A percentile compares a stretch with the other conserved stretches of the same genome.
These are phyloP conservation scores for Fomitopsis serialis DNA, from an alignment of 768 basidiomycete genomes.

Conservation along the genomic window DNA sequence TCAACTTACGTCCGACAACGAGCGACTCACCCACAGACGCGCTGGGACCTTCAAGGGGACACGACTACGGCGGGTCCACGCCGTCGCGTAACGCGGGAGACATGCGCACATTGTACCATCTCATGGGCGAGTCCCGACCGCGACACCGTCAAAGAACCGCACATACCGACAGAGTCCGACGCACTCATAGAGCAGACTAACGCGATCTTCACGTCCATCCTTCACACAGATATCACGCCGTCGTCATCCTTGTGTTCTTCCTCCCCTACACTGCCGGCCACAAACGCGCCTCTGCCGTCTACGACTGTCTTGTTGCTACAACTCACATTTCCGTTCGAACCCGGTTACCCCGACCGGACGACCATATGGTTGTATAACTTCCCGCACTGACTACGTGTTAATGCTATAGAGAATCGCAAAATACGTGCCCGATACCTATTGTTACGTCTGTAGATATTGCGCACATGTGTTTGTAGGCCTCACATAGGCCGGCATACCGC, in stretches of 20 bases:
- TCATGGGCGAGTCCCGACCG: conserved; percentile 43
- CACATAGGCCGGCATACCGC: too few species aligned
- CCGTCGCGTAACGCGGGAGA: conserved; percentile 55
- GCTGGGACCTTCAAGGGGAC: conserved; percentile 7
- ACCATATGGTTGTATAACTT: too few species aligned
- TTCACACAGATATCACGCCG: conserved; percentile 76
- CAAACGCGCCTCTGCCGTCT: conserved; percentile 26
- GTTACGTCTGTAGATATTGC: too few species aligned
- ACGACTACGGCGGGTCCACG: conserved; percentile 52
- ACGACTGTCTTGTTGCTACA: conserved; percentile 61
- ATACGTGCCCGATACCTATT: too few species aligned
- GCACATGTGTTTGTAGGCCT: too few species aligned
- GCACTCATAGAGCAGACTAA: conserved; percentile 73
- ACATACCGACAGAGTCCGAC: conserved; percentile 38
- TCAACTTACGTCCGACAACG: conserved; percentile 49
- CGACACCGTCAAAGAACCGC: conserved; percentile 34
- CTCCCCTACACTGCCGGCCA: conserved; percentile 41
- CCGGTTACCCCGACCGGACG: conserved; percentile 49
- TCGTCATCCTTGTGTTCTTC: conserved; percentile 55
- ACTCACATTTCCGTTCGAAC: conserved; percentile 48
- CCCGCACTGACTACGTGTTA: too few species aligned
- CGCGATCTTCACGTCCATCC: conserved; percentile 69
- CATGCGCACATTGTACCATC: conserved; percentile 56
- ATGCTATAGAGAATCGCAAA: too few species aligned
- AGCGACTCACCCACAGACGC: conserved; percentile 39